Evolutionary conservation across 2,329 filamentous ascomycete genomes (phyloP).

Genomic region (Fonsecaea pugnacius): DNA sequence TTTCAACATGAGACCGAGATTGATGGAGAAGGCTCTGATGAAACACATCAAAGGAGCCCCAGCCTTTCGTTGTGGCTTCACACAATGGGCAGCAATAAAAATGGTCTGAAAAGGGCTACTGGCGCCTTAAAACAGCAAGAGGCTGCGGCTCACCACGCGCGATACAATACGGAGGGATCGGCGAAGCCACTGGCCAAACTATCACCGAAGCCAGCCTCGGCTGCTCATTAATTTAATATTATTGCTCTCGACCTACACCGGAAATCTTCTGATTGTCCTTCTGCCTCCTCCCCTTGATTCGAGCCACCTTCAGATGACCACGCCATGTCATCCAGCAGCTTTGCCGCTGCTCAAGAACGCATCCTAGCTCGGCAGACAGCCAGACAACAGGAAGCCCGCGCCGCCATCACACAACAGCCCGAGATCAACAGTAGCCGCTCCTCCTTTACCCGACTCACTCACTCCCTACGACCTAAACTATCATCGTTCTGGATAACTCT

Average conservation of each 20-base stretch:
- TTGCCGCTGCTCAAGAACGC: constrained; percentile 86
- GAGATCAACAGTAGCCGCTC: constrained; percentile 58
- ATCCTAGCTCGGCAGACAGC: constrained; percentile 78
- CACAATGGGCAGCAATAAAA: neutral
- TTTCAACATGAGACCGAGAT: constrained; percentile 13
- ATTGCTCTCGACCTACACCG: neutral
- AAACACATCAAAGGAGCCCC: constrained; percentile 20
- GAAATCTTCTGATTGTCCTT: neutral
- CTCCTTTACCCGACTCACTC: constrained; percentile 62
- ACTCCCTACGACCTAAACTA: constrained; percentile 59
- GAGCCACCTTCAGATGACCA: constrained; percentile 14
- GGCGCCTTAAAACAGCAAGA: constrained; percentile 5
- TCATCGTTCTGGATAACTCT: constrained; percentile 70
- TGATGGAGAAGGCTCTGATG: constrained; percentile 18
- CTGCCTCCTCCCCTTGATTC: neutral
- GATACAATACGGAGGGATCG: neutral
- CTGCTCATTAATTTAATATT: constrained; percentile 2
- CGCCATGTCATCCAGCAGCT: constrained; percentile 67
- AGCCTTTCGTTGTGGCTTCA: constrained; percentile 16
- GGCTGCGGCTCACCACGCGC: neutral
- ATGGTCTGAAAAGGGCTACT: neutral
- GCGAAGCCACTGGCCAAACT: neutral
- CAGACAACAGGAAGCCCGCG: constrained; percentile 68
- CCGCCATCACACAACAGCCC: constrained; percentile 34
- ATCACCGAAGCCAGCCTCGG: constrained; percentile 13